Evolutionary conservation across 2,329 filamentous ascomycete genomes (phyloP), one percentile per base, ranked within the genome.

Genomic region (Fonsecaea erecta): DNA sequence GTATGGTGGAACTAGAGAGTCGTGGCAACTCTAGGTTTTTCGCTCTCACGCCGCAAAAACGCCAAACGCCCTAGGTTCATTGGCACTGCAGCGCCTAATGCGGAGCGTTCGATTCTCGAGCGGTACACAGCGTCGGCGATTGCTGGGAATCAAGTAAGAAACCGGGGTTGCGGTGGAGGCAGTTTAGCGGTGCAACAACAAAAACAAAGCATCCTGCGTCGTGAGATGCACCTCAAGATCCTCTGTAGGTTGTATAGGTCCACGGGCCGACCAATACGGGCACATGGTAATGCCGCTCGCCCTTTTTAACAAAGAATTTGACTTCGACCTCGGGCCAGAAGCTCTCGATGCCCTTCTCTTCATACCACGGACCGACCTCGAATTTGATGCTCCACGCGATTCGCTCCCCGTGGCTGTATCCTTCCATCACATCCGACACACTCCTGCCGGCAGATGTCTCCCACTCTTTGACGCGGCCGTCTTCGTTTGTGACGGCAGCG

Each of bases 271-370:
- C 70, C 60, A 83, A 68, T 54, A 83, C 77, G n/a, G 81, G 81
- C 18, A 83, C 80, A 77, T 83, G 81, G 71, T 82, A 83, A 73
- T 83, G 81, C 54, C 78, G 73, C 77, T 79, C 81, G 30, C 77
- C 79, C 60, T 78, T 78, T 65, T 80, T 78, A 1, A 82, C 80
- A n/a, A 78, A 79, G 72, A 83, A 83, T 69, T 79, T 79, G 58
- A 83, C 79, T 71, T 81, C 80, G 43, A 83, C 78, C 72, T 83
- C 80, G 1, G 81, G 81, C 79, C 80, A 83, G 71, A 83, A 82
- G 71, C 79, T 80, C 71, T 81, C 78, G 40, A 82, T 68, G n/a
- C 80, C 77, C 71, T 81, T 75, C 63, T 75, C 75, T 63, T 80
- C 77, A 71, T 79, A 83, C 79, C 81, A 83, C 4, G 75, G 74